Conservation (phyloP, 148 eudicot genomes). For the Amaranthus cruentus region DNA sequence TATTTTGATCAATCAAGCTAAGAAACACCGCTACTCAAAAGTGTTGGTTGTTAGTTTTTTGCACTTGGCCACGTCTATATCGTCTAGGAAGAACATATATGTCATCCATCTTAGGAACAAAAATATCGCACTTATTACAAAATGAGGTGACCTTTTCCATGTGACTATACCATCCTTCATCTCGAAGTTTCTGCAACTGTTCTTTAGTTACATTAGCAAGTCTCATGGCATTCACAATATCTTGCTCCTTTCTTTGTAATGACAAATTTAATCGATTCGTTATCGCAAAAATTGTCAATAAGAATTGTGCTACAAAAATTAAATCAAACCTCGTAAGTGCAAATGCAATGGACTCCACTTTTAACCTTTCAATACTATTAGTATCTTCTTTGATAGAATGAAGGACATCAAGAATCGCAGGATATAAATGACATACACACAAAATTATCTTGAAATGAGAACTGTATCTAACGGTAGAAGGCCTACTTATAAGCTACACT, state of each 20-base stretch:
- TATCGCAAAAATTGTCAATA: background rate
- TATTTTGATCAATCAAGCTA: background rate
- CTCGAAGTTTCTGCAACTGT: background rate
- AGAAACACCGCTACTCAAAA: too few relatives aligned
- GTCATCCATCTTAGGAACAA: too few relatives aligned
- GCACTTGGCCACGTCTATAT: too few relatives aligned
- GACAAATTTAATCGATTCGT: background rate
- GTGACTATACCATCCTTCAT: too few relatives aligned
- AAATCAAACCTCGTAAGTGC: too few relatives aligned
- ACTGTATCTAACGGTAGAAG: background rate
- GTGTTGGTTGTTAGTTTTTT: too few relatives aligned
- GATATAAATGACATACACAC: background rate
- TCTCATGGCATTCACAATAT: background rate
- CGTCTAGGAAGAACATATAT: too few relatives aligned
- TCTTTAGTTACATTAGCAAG: background rate
- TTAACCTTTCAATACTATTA: too few relatives aligned
- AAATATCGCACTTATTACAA: too few relatives aligned
- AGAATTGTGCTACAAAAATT: too few relatives aligned
- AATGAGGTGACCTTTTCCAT: too few relatives aligned
- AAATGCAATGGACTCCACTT: background rate
- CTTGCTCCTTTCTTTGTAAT: background rate
- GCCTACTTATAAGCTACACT: background rate
- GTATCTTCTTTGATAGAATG: background rate
- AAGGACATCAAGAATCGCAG: background rate
- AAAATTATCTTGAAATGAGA: constrained; percentile 4